Evolutionary conservation across 768 basidiomycete genomes (phyloP).

Genomic region (Cystoderma amianthinum): DNA sequence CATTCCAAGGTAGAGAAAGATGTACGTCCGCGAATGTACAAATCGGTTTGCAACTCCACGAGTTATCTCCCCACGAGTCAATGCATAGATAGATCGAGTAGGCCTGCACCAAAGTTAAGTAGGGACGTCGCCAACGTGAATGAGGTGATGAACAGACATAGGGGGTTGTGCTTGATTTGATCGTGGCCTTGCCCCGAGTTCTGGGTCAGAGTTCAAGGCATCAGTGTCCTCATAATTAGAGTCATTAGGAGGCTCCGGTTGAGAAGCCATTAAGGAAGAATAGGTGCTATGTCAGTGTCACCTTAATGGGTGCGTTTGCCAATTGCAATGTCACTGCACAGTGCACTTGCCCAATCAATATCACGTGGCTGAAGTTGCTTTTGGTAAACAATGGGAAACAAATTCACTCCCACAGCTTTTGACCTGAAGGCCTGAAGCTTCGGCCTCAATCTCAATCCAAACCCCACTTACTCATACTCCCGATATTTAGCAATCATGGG

Average conservation of each 20-base stretch:
- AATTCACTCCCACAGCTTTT: too few species aligned
- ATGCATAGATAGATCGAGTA: conserved; percentile 77
- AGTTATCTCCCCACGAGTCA: conserved; percentile 77
- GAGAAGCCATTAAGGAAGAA: too few species aligned
- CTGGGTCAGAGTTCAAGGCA: neutral
- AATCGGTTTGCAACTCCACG: conserved; percentile 86
- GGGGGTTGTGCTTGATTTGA: too few species aligned
- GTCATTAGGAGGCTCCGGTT: neutral
- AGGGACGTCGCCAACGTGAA: conserved; percentile 8
- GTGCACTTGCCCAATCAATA: too few species aligned
- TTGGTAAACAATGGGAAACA: too few species aligned
- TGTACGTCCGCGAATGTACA: conserved; percentile 82
- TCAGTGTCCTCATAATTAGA: neutral
- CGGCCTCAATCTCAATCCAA: too few species aligned
- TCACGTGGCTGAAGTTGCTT: too few species aligned
- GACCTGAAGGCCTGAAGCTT: too few species aligned
- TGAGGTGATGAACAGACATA: conserved; percentile 13
- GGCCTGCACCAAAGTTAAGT: conserved; percentile 35
- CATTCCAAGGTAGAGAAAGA: conserved; percentile 85
- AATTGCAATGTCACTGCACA: too few species aligned
- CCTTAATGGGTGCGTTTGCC: too few species aligned
- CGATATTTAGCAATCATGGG: conserved; percentile 75
- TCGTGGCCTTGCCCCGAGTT: conserved; percentile 5
- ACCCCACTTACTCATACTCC: conserved; percentile 2
- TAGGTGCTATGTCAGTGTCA: too few species aligned